Percentiles rank a stretch among this genome's conserved stretches.
These are phyloP conservation scores for Corymbia maculata DNA, from an alignment of 345 rosid genomes.

Conservation along the genomic window DNA sequence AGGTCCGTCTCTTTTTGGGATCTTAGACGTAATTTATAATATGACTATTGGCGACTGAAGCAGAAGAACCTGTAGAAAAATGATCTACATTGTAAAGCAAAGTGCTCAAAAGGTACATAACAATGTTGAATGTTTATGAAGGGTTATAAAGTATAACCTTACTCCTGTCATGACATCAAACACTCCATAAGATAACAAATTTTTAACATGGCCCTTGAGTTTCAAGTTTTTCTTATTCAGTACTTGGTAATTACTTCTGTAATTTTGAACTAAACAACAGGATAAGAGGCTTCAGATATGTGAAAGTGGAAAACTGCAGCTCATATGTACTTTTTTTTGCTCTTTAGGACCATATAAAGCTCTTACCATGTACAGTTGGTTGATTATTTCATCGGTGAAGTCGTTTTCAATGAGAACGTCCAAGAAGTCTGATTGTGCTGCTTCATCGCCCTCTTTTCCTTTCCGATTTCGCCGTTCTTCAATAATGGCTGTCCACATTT, in stretches of 20 bases:
- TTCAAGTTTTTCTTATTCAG: neutral
- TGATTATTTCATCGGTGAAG: constrained; percentile 12
- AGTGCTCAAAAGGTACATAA: neutral
- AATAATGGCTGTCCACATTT: neutral
- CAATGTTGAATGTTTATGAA: neutral
- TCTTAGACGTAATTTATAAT: neutral
- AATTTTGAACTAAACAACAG: neutral
- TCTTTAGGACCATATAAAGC: neutral
- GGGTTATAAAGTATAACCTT: neutral
- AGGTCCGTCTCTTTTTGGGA: neutral
- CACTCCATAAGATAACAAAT: neutral
- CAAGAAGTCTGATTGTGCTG: constrained; percentile 8
- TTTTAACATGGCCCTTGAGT: neutral
- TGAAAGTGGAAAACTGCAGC: neutral
- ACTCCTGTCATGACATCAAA: neutral
- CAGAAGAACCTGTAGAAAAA: neutral
- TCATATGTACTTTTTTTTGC: neutral
- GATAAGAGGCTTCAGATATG: neutral
- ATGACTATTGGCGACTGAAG: neutral
- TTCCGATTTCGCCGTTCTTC: constrained; percentile 5
- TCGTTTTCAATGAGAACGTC: constrained; percentile 17
- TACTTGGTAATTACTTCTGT: neutral
- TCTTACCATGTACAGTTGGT: neutral
- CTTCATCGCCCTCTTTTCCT: neutral
- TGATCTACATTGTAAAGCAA: neutral